phyloP scores from a whole-genome alignment of 2,329 filamentous ascomycete species.

The Dothidotthia symphoricarpi region DNA sequence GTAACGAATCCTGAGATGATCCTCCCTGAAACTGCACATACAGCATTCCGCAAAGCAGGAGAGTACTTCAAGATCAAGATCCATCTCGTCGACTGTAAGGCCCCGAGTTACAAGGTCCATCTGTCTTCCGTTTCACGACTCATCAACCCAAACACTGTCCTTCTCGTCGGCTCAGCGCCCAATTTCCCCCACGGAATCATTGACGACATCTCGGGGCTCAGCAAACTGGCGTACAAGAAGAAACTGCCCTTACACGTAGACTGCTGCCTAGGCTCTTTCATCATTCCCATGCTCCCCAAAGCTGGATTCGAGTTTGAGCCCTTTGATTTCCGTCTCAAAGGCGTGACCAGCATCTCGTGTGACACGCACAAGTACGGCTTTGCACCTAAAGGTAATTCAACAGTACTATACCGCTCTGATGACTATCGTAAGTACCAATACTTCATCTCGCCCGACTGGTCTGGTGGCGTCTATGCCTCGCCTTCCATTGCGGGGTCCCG shows the following conservation, averaged over 20 bases:
- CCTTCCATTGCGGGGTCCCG: conserved; percentile 88
- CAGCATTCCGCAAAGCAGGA: conserved; percentile 92
- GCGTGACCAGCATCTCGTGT: conserved; percentile 92
- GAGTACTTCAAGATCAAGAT: conserved; percentile 97
- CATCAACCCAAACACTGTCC: conserved; percentile 89
- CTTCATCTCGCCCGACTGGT: conserved; percentile 93
- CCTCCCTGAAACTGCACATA: conserved; percentile 89
- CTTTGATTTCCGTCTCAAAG: conserved; percentile 92
- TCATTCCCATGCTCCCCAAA: conserved; percentile 85
- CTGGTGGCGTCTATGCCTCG: conserved; percentile 91
- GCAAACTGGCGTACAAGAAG: conserved; percentile 74
- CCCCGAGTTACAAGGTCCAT: conserved; percentile 81
- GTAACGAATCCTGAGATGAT: conserved; percentile 97
- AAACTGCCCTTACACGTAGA: conserved; percentile 91
- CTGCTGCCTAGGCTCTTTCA: conserved; percentile 94
- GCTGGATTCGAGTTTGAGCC: conserved; percentile 87
- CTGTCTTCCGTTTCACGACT: conserved; percentile 74
- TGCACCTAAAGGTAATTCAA: conserved; percentile 95
- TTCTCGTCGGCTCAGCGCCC: conserved; percentile 90
- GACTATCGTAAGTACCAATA: conserved; percentile 86
- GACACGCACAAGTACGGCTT: conserved; percentile 99
- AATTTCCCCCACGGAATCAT: conserved; percentile 99
- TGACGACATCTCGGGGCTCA: conserved; percentile 85
- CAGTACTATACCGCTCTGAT: conserved; percentile 81
- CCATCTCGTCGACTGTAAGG: conserved; percentile 83